Base-by-base conservation (phyloP, 177 flowering plant genomes). In the Vitis hybrid region DNA sequence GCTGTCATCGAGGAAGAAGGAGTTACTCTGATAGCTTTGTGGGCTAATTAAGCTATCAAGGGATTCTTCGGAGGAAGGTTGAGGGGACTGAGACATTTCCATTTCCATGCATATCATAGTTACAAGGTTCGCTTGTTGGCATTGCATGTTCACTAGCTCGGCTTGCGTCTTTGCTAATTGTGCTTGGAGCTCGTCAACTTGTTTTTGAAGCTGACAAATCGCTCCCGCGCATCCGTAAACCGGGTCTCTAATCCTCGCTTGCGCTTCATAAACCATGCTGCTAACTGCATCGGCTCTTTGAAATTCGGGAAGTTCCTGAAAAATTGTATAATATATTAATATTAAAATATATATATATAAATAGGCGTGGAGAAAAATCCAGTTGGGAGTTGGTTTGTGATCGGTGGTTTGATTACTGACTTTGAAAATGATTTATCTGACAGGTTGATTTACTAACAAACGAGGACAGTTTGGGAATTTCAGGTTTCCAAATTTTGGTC, bases 221-320 rank as follows among this genome's bases (percentile, higher is more conserved):
- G 94, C 86, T 1, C 98, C 98, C 5, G 98, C 98, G 30, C 90
- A 83, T 3, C 98, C 98, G 50, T 93, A 93, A 2, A 93, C 89
- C 0, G 98, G 98, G 76, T 93, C 98, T 57, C 98, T 73, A 10
- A 88, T 84, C 75, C 98, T 79, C 0, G 98, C 92, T n/a, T 85
- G 81, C 2, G 98, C 98, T 62, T 92, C 97, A 57, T 92, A 92
- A 4, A 92, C 97, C 95, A 92, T 90, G 81, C 97, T 92, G 74
- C 90, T 89, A 74, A 92, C 96, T 3, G 98, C 97, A 60, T 93
- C 98, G 0, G 86, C 93, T 60, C 98, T 86, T 51, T 91, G 93
- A 0, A 78, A 54, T 69, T 93, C 96, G 0, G 98, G 97, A 8
- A 93, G 88, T 34, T 93, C 96, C 98, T 93, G 77, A 50, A 59